phyloP scores from a whole-genome alignment of 2,329 filamentous ascomycete genomes.

The Aspergillus brunneoviolaceus region DNA sequence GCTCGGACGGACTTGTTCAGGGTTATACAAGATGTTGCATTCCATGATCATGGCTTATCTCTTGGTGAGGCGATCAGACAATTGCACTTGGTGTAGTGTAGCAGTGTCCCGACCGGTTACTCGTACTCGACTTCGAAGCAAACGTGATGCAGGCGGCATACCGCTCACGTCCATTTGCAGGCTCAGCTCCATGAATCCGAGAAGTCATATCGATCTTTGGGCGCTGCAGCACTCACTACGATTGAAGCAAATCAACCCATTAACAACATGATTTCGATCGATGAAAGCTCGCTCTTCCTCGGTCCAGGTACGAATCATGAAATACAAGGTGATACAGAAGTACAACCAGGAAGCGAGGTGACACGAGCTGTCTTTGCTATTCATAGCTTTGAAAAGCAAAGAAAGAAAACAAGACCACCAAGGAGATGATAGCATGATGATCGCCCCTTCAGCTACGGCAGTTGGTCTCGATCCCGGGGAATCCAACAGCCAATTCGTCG shows the following conservation, averaged over 20 bases:
- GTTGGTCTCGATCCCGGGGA: not conserved
- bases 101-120: not conserved
- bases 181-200: not conserved
- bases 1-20: not conserved
- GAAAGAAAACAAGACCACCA: not conserved
- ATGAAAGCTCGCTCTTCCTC: not conserved
- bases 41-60: not conserved
- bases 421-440: not conserved
- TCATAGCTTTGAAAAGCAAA: not conserved
- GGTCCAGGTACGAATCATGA: not conserved
- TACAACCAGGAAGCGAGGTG: not conserved
- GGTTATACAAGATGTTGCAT: not conserved
- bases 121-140: not conserved
- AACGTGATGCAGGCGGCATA: not conserved
- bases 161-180: not conserved
- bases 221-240: not conserved
- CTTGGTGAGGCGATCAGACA: not conserved
- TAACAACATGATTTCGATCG: not conserved
- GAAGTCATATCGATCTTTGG: not conserved
- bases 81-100: not conserved
- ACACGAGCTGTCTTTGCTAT: not conserved
- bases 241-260: not conserved
- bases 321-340: not conserved
- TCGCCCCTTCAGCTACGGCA: not conserved
- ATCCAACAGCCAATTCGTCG: not conserved